Percentiles rank a stretch among this genome's conserved stretches.
These are phyloP conservation scores for Pogostemon cablin DNA, from an alignment of 257 asterid genomes.

Conservation along the genomic window DNA sequence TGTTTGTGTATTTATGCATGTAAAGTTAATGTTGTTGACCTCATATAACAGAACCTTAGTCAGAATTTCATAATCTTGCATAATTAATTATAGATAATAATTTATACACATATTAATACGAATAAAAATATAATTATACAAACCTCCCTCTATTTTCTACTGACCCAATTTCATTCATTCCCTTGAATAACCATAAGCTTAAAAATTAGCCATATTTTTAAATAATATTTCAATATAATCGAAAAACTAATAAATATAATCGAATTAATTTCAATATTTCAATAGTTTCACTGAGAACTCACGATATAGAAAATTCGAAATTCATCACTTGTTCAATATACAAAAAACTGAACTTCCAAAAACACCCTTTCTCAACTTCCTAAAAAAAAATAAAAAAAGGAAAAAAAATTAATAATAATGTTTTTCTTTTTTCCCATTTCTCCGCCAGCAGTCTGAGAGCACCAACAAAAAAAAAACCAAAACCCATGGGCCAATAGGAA, in stretches of 20 bases:
- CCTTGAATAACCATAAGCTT: too few relatives aligned
- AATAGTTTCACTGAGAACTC: not conserved
- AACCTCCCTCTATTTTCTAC: too few relatives aligned
- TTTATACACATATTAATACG: too few relatives aligned
- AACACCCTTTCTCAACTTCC: slow-evolving; percentile 29
- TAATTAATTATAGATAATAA: too few relatives aligned
- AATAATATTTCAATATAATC: too few relatives aligned
- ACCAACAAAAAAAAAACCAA: slow-evolving; percentile 26
- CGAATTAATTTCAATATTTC: not conserved
- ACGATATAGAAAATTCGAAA: not conserved
- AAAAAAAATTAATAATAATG: not conserved
- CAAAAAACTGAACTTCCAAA: slow-evolving; percentile 24
- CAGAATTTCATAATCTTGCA: not conserved
- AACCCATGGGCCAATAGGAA: slow-evolving; percentile 40
- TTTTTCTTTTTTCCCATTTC: slow-evolving; percentile 27
- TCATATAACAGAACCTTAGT: not conserved
- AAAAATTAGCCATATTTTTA: too few relatives aligned
- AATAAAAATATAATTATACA: too few relatives aligned
- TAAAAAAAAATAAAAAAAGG: not conserved
- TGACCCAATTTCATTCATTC: too few relatives aligned
- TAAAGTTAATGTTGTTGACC: slow-evolving; percentile 1
- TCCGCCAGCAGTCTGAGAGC: slow-evolving; percentile 43
- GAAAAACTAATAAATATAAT: too few relatives aligned
- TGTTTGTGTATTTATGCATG: not conserved
- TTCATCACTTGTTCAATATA: slow-evolving; percentile 14